Evolutionary conservation across 2,329 filamentous ascomycete genomes (phyloP).

Genomic region (Neofusicoccum kwambonambiense): DNA sequence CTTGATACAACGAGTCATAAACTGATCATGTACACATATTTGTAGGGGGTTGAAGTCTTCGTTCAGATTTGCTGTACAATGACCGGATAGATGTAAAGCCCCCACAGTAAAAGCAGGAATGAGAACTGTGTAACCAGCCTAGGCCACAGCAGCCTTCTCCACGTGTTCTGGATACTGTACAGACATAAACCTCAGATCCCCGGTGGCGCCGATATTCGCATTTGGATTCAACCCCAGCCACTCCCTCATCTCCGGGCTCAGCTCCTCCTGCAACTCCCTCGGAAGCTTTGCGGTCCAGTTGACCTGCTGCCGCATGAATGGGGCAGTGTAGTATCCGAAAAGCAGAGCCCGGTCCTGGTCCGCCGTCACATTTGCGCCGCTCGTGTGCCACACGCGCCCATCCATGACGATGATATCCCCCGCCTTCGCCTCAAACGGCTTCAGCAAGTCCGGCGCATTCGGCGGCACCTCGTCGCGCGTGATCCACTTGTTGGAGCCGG

Average conservation of each 20-base stretch:
- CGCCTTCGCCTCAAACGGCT: slow-evolving; percentile 33
- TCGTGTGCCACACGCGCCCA: slow-evolving; percentile 36
- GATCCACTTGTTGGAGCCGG: slow-evolving; percentile 21
- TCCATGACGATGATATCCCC: slow-evolving; percentile 36
- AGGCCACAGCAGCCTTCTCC: neutral
- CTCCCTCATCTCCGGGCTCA: slow-evolving; percentile 28
- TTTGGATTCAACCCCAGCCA: slow-evolving; percentile 28
- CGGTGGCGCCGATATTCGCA: slow-evolving; percentile 22
- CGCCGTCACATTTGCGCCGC: slow-evolving; percentile 32
- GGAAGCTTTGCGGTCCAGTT: slow-evolving; percentile 34
- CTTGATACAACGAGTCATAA: too few relatives aligned
- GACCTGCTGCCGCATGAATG: slow-evolving; percentile 31
- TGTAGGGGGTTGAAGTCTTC: too few relatives aligned
- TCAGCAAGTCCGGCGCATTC: slow-evolving; percentile 28
- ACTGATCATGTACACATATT: too few relatives aligned
- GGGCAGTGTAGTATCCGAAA: slow-evolving; percentile 34
- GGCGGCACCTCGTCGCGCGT: slow-evolving; percentile 18
- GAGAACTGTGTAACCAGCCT: too few relatives aligned
- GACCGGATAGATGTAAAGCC: too few relatives aligned
- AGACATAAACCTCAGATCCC: slow-evolving; percentile 20
- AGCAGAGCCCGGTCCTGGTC: slow-evolving; percentile 34
- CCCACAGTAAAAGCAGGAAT: too few relatives aligned
- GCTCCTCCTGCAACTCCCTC: slow-evolving; percentile 27
- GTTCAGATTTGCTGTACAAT: too few relatives aligned
- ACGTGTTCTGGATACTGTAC: neutral